Evolutionary conservation across 176 grass and related monocot genomes (phyloP).

Genomic region (Elaeis guineensis): DNA sequence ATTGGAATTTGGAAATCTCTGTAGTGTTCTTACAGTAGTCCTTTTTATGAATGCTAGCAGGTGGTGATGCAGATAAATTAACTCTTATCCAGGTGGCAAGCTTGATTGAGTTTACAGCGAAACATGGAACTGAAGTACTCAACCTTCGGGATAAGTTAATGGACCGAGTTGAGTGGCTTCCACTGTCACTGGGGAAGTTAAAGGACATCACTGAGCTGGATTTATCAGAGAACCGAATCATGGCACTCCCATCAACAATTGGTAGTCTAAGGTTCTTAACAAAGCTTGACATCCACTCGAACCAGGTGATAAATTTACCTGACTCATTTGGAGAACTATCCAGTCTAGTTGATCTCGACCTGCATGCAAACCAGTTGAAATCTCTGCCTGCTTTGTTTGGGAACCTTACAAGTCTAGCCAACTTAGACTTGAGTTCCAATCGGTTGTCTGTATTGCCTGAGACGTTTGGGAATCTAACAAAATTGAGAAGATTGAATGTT

Average conservation of each 20-base stretch:
- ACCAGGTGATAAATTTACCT: constrained; percentile 78
- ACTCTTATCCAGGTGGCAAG: constrained; percentile 95
- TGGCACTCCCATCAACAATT: constrained; percentile 69
- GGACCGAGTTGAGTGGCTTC: constrained; percentile 95
- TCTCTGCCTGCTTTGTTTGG: constrained; percentile 77
- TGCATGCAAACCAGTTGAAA: constrained; percentile 68
- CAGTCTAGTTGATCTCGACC: constrained; percentile 64
- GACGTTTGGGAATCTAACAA: constrained; percentile 63
- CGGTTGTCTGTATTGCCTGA: constrained; percentile 54
- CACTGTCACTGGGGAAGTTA: constrained; percentile 83
- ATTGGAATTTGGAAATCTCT: no score
- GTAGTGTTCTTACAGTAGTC: no score
- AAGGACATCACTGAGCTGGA: constrained; percentile 72
- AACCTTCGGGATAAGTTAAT: constrained; percentile 73
- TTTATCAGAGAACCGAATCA: constrained; percentile 86
- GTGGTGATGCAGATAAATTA: constrained; percentile 47
- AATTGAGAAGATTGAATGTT: constrained; percentile 68
- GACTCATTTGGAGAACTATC: constrained; percentile 88
- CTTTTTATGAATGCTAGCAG: constrained; percentile 1
- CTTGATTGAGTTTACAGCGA: constrained; percentile 80
- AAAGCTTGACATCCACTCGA: constrained; percentile 88
- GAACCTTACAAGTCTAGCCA: constrained; percentile 51
- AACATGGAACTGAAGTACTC: constrained; percentile 50
- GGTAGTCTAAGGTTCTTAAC: constrained; percentile 66
- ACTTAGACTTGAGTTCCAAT: constrained; percentile 85